Base-by-base conservation (phyloP, 148 eudicot genomes). In the Chenopodium quinoa region DNA sequence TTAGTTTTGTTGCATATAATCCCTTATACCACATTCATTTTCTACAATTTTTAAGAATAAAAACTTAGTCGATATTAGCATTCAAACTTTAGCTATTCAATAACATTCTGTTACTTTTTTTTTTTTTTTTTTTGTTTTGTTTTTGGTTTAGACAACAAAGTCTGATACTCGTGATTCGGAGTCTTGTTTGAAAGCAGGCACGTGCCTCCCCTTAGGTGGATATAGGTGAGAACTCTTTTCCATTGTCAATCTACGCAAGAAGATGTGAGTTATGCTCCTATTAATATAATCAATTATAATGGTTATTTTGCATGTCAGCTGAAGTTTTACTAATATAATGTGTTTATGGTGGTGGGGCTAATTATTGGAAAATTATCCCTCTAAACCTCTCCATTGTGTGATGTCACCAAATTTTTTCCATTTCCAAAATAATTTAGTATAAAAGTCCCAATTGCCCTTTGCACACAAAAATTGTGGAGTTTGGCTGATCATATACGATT, bases 201-300 rank as follows among this genome's bases (percentile, higher is more conserved):
- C 93, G 34, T 96, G 98, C 86, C 97, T 93, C 52, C 99, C 99
- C 29, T 79, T 96, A 82, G 99, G 99, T 83, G 99, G 99, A 80
- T 91, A 92, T 91, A 96, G 99, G 99, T 96, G 87, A 87, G 90
- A 34, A 56, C 82, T 79, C 77, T 76, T 68, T 23, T 27, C 34
- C 46, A 34, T 40, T 81, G 47, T n/a, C 66, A 71, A 44, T 74
- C 67, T 40, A 14, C 81, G 54, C 50, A 71, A 67, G 22, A 32
- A 27, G 27, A 40, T 47, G 25, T 70, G 73, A 20, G 7, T 1
- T 71, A 29, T 65, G 20, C 4, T 52, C 31, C 75, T 44, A 70
- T 23, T 23, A 23, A 23, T 23, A 23, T 23, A 23, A 23, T 29
- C 22, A 44, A 27, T 16, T 71, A 16, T 73, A 12, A 8, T 11